Evolutionary conservation across 192 early-diverging fungal species (phyloP).

Genomic region (Entophlyctis luteolus): DNA sequence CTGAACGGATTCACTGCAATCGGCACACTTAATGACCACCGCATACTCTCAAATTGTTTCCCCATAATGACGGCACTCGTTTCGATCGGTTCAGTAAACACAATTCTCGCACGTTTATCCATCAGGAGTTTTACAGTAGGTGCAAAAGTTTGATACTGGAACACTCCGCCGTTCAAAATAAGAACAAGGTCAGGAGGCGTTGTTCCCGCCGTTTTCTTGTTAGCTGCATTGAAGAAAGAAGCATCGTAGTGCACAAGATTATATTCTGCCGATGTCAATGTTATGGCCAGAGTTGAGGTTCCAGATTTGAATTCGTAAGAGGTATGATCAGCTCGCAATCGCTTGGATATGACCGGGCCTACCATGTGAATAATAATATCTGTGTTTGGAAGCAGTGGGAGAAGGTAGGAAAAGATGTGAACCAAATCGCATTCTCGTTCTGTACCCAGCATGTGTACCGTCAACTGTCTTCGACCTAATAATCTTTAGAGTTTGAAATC

Average conservation of each 20-base stretch:
- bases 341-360: slow-evolving; percentile 36
- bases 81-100: slow-evolving; percentile 50
- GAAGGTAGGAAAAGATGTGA: slow-evolving; percentile 40
- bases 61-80: slow-evolving; percentile 31
- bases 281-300: slow-evolving; percentile 35
- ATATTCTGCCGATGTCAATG: slow-evolving; percentile 38
- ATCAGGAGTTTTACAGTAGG: slow-evolving; percentile 40
- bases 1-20: slow-evolving; percentile 44
- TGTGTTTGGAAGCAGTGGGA: slow-evolving; percentile 48
- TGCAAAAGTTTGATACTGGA: slow-evolving; percentile 36
- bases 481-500: slow-evolving; percentile 4
- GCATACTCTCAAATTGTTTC: slow-evolving; percentile 32
- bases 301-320: slow-evolving; percentile 31
- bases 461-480: slow-evolving; percentile 42
- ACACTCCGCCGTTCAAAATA: slow-evolving; percentile 41
- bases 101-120: slow-evolving; percentile 29
- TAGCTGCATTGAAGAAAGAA: slow-evolving; percentile 23
- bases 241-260: slow-evolving; percentile 24
- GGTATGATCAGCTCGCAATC: slow-evolving; percentile 35
- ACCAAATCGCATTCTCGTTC: slow-evolving; percentile 50
- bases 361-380: slow-evolving; percentile 53
- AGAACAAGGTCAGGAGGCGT: slow-evolving; percentile 46
- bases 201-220: slow-evolving; percentile 26
- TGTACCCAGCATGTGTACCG: slow-evolving; percentile 44
- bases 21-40: slow-evolving; percentile 27